phyloP scores from a whole-genome alignment of 495 filamentous ascomycete species.

The Penicillium bovifimosum region DNA sequence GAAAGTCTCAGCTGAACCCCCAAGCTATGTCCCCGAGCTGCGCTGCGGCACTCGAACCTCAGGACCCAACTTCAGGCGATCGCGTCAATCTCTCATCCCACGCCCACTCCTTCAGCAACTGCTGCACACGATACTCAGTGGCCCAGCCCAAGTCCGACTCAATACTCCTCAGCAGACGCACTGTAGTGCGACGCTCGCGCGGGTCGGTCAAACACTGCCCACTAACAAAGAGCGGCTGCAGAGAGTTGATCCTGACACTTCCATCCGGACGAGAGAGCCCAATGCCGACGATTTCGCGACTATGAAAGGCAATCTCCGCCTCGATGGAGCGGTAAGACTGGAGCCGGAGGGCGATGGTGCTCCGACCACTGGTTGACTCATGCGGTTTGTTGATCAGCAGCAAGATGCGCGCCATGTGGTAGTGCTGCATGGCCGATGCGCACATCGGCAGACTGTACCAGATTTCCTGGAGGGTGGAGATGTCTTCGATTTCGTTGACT shows the following conservation, averaged over 20 bases:
- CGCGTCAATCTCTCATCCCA: conserved; percentile 33
- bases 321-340: conserved; percentile 51
- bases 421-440: conserved; percentile 58
- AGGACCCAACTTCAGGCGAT: conserved; percentile 8
- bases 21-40: neutral
- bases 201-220: conserved; percentile 52
- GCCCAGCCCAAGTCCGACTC: conserved; percentile 59
- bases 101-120: conserved; percentile 53
- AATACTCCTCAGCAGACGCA: conserved; percentile 51
- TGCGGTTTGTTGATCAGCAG: conserved; percentile 59
- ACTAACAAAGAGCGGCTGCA: conserved; percentile 58
- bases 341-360: conserved; percentile 46
- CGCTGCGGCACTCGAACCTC: neutral
- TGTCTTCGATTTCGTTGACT: conserved; percentile 25
- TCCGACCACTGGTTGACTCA: conserved; percentile 46
- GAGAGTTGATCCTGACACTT: conserved; percentile 51
- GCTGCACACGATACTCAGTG: conserved; percentile 54
- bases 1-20: neutral
- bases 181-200: conserved; percentile 44
- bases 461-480: conserved; percentile 47
- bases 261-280: conserved; percentile 50
- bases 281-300: conserved; percentile 54
- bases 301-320: conserved; percentile 50
- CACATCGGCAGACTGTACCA: conserved; percentile 62
- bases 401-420: conserved; percentile 60